These are phyloP conservation scores for Ascoidea rubescens DNA, from an alignment of 805 yeast species.

Conservation along the genomic window DNA sequence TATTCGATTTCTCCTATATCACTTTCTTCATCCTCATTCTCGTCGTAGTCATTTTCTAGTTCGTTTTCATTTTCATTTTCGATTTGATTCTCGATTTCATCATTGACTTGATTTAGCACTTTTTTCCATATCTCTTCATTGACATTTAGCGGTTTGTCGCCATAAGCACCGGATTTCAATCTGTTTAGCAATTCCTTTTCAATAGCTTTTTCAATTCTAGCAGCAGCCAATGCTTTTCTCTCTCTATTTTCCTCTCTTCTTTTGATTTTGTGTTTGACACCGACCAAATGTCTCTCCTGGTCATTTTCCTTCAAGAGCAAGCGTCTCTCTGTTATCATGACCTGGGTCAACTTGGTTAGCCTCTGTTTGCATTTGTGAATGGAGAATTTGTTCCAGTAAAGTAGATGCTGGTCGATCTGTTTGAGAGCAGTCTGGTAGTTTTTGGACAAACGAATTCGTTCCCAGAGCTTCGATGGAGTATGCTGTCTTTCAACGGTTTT, in stretches of 20 bases:
- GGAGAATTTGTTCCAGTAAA: slow-evolving; percentile 87
- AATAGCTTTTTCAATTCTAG: slow-evolving; percentile 90
- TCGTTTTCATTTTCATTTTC: slow-evolving; percentile 32
- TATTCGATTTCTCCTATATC: slow-evolving; percentile 74
- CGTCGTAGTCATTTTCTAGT: slow-evolving; percentile 34
- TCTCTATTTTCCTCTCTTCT: slow-evolving; percentile 91
- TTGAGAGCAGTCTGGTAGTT: slow-evolving; percentile 78
- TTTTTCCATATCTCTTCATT: slow-evolving; percentile 94
- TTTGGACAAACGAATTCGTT: slow-evolving; percentile 78
- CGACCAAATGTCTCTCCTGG: slow-evolving; percentile 87
- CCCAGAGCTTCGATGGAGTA: slow-evolving; percentile 91
- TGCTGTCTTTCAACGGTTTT: slow-evolving; percentile 97
- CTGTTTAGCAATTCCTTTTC: slow-evolving; percentile 92
- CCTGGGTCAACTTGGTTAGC: slow-evolving; percentile 87
- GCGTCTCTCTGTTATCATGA: slow-evolving; percentile 89
- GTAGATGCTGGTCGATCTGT: slow-evolving; percentile 77
- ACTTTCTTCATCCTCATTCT: slow-evolving; percentile 34
- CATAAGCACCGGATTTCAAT: slow-evolving; percentile 94
- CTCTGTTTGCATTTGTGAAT: slow-evolving; percentile 94
- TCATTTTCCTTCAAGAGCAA: slow-evolving; percentile 58
- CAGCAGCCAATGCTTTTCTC: slow-evolving; percentile 92
- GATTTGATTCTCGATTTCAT: slow-evolving; percentile 39
- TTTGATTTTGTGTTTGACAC: slow-evolving; percentile 85
- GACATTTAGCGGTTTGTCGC: slow-evolving; percentile 93
- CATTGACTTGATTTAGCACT: slow-evolving; percentile 74